Conservation (phyloP, 192 early-diverging fungal species). For the Radiomyces spectabilis region DNA sequence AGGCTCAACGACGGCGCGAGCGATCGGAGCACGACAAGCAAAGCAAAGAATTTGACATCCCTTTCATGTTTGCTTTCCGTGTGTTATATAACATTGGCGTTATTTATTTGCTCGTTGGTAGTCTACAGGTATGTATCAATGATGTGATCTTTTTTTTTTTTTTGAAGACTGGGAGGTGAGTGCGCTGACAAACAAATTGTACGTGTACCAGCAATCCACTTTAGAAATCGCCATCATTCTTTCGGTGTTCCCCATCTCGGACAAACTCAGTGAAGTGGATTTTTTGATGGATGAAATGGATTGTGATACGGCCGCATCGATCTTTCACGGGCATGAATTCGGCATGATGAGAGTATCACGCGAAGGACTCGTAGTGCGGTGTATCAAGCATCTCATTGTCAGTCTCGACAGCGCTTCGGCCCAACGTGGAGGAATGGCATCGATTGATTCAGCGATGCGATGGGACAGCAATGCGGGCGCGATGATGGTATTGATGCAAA, state of each 20-base stretch:
- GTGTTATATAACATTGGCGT: slow-evolving; percentile 28
- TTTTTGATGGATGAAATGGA: slow-evolving; percentile 23
- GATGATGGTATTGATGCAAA: slow-evolving; percentile 27
- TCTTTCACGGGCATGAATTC: slow-evolving; percentile 23
- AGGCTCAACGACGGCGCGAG: slow-evolving; percentile 13
- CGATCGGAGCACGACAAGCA: not conserved
- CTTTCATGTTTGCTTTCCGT: slow-evolving; percentile 29
- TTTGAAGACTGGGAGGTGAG: not conserved
- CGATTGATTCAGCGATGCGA: slow-evolving; percentile 22
- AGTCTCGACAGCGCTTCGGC: slow-evolving; percentile 18
- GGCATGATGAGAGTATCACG: slow-evolving; percentile 22
- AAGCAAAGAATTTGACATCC: slow-evolving; percentile 15
- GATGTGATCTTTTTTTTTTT: not conserved
- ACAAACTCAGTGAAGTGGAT: slow-evolving; percentile 13
- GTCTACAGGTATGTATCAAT: slow-evolving; percentile 24
- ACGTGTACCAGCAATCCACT: slow-evolving; percentile 23
- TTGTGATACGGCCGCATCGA: slow-evolving; percentile 10
- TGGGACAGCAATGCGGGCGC: slow-evolving; percentile 26
- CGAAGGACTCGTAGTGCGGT: slow-evolving; percentile 20
- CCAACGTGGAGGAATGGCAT: slow-evolving; percentile 16
- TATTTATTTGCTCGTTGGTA: slow-evolving; percentile 27
- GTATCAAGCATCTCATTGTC: slow-evolving; percentile 29
- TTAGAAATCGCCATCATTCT: slow-evolving; percentile 28
- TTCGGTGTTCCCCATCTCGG: slow-evolving; percentile 21
- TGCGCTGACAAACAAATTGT: not conserved